Base-by-base conservation (phyloP, 176 grass and related monocot species). In the Hordeum vulgare region DNA sequence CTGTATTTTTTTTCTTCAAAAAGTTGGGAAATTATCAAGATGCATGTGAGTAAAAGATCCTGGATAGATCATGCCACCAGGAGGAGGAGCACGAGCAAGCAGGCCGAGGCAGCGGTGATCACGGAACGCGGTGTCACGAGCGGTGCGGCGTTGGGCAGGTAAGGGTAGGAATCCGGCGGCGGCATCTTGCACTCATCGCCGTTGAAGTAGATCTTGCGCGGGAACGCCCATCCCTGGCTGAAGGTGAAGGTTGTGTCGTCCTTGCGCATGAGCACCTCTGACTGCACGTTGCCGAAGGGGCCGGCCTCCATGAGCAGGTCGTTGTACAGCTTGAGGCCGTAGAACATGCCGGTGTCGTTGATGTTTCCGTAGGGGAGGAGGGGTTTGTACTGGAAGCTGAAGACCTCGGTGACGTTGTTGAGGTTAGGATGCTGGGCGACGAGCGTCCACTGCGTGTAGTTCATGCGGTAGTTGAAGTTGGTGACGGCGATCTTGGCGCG, bases 361-460 rank as follows among this genome's bases (percentile, higher is more conserved):
- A 98, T 98, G 76, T 45, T 36, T 11, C 87, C 84, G 57, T 93
- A 95, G 5, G 82, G 89, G 1, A 92, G 15, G 14, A 98, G 75
- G 3, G 93, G 80, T 59, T 98, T 98, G 91, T 98, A 95, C 47
- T 91, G 57, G 87, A 95, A 98, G 85, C 93, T 95, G 84, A 94
- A 95, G 78, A 95, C 89, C 71, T 95, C 85, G 2, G 96, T 95
- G 87, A 93, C 61, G 37, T 93, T 92, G 86, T 98, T 85, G 67
- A 98, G 85, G 74, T 95, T 95, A 0, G 93, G 96, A 79, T 98
- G 93, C 68, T 98, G 91, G 45, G 94, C 85, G 17, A 94, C 91
- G 0, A 98, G 93, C 53, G 90, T 95, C 96, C 93, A 98, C 72
- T 92, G 93, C 23, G 96, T 98, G 85, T 95, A 98, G 88, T 98